Evolutionary conservation across 2,329 filamentous ascomycete genomes (phyloP).

Genomic region (Alternaria brassicae): DNA sequence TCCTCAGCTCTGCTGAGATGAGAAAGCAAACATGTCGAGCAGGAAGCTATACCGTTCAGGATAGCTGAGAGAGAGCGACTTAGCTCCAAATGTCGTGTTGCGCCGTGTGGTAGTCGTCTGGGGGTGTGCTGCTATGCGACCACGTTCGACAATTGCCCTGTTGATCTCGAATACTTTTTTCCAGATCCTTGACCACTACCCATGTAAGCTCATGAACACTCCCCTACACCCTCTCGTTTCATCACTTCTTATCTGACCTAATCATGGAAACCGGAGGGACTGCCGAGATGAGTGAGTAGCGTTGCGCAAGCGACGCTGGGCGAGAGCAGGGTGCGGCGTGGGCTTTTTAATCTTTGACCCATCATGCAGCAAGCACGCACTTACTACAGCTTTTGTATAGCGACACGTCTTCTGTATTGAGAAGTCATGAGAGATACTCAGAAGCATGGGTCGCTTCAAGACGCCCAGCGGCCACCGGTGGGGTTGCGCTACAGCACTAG

Average conservation of each 20-base stretch:
- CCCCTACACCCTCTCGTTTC: conserved; percentile 4
- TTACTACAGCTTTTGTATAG: neutral
- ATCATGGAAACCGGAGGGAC: neutral
- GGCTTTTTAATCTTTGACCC: neutral
- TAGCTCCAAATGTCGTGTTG: neutral
- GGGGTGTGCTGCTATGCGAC: conserved; percentile 4
- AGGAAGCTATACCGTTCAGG: neutral
- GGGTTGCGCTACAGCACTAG: conserved; percentile 9
- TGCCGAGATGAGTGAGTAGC: neutral
- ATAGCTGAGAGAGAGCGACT: conserved; percentile 3
- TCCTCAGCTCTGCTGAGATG: conserved; percentile 3
- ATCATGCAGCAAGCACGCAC: neutral
- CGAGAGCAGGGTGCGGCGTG: neutral
- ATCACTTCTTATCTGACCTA: neutral
- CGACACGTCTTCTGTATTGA: neutral
- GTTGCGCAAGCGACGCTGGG: conserved; percentile 4
- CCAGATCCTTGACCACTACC: neutral
- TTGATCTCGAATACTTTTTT: conserved; percentile 5
- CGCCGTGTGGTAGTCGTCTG: neutral
- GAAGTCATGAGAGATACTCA: neutral
- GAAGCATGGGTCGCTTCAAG: neutral
- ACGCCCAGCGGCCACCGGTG: conserved; percentile 2
- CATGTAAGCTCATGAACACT: neutral
- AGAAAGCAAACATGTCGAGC: conserved; percentile 2
- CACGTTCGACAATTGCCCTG: conserved; percentile 5